Evolutionary conservation across 208 protist species (phyloP).

Genomic region (Acanthamoeba lenticulata): DNA sequence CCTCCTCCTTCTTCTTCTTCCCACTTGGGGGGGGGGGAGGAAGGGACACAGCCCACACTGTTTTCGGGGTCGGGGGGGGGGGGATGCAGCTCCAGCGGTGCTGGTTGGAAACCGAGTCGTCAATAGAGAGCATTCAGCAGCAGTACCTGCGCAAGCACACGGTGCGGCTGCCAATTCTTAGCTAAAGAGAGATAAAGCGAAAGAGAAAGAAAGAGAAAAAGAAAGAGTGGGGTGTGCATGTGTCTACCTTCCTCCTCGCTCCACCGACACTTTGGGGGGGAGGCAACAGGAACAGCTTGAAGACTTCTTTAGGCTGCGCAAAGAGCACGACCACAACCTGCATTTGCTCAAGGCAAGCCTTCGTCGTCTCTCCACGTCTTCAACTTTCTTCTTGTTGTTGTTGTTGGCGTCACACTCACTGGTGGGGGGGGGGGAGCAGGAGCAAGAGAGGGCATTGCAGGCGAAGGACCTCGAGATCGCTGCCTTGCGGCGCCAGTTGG

Average conservation of each 20-base stretch:
- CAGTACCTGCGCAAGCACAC: neutral
- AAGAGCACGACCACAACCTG: neutral
- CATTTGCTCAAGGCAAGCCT: neutral
- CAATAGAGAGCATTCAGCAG: neutral
- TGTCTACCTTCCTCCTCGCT: neutral
- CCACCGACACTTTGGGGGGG: neutral
- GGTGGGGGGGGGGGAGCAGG: neutral
- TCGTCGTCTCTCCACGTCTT: neutral
- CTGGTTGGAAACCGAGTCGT: neutral
- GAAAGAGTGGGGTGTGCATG: too few species aligned
- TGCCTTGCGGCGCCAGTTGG: neutral
- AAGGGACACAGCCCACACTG: neutral
- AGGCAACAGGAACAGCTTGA: neutral
- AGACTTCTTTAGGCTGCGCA: neutral
- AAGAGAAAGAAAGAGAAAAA: too few species aligned
- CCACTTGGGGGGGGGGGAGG: too few species aligned
- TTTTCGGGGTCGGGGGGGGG: neutral
- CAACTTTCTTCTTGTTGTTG: neutral
- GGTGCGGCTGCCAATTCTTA: too few species aligned
- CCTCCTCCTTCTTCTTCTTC: too few species aligned
- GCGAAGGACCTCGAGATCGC: neutral
- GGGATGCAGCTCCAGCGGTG: neutral
- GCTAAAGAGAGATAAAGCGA: too few species aligned
- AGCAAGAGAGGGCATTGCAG: neutral
- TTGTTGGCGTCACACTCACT: too few species aligned